Evolutionary conservation across 164 flowering plant species (phyloP), one percentile per base, ranked within the genome.

Genomic region (Sextonia rubra): DNA sequence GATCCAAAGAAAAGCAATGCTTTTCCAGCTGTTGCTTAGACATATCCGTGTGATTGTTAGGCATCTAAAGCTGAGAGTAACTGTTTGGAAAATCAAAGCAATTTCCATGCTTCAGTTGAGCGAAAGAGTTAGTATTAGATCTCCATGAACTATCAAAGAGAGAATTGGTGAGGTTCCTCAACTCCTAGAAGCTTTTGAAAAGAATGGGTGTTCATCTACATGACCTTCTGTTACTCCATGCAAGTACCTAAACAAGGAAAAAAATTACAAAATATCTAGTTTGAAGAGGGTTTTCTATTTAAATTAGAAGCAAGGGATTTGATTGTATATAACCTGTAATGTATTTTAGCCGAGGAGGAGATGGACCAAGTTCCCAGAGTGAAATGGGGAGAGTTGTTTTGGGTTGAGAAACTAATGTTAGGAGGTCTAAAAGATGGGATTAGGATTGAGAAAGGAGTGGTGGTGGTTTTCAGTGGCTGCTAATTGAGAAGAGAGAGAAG

Each of bases 1-100:
- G 66, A 15, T 85, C 85, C 64, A 81, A 18, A 71, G 80, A 78
- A 66, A 81, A 84, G 69, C 86, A 82, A 32, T 80, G 86, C 70
- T 81, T 80, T 56, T 81, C 67, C 37, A 75, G 77, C 32, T 66
- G 44, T 14, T 74, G 79, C 24, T 25, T 60, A 27, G 49, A 12
- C 49, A 6, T 12, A 47, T 47, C 49, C 6, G 49, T 47, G 49
- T 6, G 12, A 12, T 47, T 47, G 12, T 47, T 47, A 47, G 7
- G 49, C 2, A 47, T 7, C 49, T 47, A 12, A 37, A 60, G n/a
- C n/a, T n/a, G n/a, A n/a, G n/a, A n/a, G n/a, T n/a, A n/a, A n/a
- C n/a, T n/a, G n/a, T n/a, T n/a, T n/a, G n/a, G n/a, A n/a, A n/a
- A n/a, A n/a, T n/a, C n/a, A n/a, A n/a, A n/a, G n/a, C n/a, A n/a